phyloP scores from a whole-genome alignment of 148 eudicot genomes.

The Dysphania ambrosioides region DNA sequence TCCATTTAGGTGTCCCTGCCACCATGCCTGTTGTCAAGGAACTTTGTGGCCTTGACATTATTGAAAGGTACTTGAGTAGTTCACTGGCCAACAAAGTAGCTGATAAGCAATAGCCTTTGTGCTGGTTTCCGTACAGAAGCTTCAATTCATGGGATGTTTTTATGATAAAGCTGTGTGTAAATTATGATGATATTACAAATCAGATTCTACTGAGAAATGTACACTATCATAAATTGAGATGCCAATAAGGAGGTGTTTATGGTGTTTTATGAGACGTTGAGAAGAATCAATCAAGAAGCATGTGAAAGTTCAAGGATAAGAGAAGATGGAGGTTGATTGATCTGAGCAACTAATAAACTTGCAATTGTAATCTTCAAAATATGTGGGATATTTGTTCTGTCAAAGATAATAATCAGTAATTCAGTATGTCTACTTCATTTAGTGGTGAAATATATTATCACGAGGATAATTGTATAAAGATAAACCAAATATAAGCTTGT shows the following conservation, averaged over 20 bases:
- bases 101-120: slow-evolving; percentile 1
- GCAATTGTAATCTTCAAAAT: neutral
- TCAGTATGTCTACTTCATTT: neutral
- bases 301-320: neutral
- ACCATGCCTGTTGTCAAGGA: slow-evolving; percentile 83
- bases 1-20: slow-evolving; percentile 83
- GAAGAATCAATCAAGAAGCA: neutral
- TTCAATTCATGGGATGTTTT: neutral
- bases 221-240: neutral
- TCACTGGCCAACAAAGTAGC: slow-evolving; percentile 2
- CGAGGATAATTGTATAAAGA: neutral
- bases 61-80: slow-evolving; percentile 52
- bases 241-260: neutral
- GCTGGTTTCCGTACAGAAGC: neutral
- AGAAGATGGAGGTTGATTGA: neutral
- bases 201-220: neutral
- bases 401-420: too few relatives aligned
- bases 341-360: neutral
- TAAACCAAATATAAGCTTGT: neutral
- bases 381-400: neutral
- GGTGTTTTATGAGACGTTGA: neutral
- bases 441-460: neutral
- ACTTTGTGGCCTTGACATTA: slow-evolving; percentile 71
- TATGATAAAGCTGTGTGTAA: neutral
- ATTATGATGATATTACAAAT: neutral